These are phyloP conservation scores for Paramecium pentaurelia DNA, from an alignment of 73 alveolate genomes.

Conservation along the genomic window DNA sequence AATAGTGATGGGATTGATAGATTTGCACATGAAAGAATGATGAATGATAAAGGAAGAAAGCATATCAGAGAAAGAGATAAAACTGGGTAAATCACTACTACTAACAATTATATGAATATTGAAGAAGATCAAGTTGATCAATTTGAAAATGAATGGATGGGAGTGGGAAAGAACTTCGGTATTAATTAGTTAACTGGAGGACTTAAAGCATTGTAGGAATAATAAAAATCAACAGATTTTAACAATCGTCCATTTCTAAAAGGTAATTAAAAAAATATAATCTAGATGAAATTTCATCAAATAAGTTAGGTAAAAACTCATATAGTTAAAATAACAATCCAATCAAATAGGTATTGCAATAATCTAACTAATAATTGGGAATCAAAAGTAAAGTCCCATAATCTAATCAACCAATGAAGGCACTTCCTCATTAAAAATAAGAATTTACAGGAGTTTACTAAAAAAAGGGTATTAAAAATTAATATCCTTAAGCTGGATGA, in stretches of 20 bases:
- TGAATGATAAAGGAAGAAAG: neutral
- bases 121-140: neutral
- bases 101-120: neutral
- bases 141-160: neutral
- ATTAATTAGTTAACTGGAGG: neutral
- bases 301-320: neutral
- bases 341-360: neutral
- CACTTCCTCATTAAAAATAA: neutral
- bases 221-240: neutral
- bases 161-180: neutral
- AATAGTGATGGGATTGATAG: neutral
- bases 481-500: neutral
- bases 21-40: slow-evolving; percentile 9
- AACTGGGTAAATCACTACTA: neutral
- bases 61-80: neutral
- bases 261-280: neutral
- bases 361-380: neutral
- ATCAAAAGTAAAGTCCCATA: neutral
- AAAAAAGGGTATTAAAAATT: neutral
- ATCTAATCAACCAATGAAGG: neutral
- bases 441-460: neutral
- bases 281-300: neutral
- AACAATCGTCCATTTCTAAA: neutral
- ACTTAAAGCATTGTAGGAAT: neutral
- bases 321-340: neutral